phyloP scores from a whole-genome alignment of 2,329 filamentous ascomycete genomes.

The Scolecobasidium constrictum region DNA sequence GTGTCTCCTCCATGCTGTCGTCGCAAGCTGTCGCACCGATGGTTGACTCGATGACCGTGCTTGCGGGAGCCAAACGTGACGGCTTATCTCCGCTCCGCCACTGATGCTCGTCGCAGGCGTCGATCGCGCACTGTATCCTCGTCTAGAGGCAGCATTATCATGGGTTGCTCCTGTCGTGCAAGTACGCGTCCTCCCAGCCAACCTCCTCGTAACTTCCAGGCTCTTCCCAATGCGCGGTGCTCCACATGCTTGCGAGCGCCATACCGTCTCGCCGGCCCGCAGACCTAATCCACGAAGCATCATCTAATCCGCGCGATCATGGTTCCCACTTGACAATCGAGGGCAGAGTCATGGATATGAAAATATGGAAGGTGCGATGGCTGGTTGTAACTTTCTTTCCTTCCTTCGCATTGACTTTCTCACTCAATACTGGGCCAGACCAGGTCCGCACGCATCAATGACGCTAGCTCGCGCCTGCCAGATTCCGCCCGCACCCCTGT shows the following conservation, averaged over 20 bases:
- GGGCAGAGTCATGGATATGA: too few relatives aligned
- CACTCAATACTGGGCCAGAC: too few relatives aligned
- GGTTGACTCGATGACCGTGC: not conserved
- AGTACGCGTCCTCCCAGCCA: not conserved
- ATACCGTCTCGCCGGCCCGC: constrained; percentile 23
- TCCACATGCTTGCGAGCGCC: constrained; percentile 19
- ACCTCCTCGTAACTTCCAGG: not conserved
- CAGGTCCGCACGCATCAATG: too few relatives aligned
- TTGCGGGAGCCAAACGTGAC: not conserved
- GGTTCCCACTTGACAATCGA: too few relatives aligned
- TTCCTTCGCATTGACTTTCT: too few relatives aligned
- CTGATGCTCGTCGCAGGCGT: too few relatives aligned
- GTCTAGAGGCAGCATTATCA: not conserved
- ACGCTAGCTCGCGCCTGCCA: too few relatives aligned
- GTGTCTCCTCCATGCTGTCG: constrained; percentile 20
- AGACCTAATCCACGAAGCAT: constrained; percentile 35
- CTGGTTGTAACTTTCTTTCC: too few relatives aligned
- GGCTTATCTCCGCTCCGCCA: too few relatives aligned
- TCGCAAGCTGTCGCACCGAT: constrained; percentile 12
- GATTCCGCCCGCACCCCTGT: too few relatives aligned
- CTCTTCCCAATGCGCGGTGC: constrained; percentile 13
- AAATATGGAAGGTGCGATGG: too few relatives aligned
- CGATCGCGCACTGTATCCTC: too few relatives aligned
- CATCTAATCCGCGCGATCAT: constrained; percentile 14
- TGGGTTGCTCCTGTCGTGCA: not conserved